Conservation (phyloP, 768 basidiomycete species). For the Auricularia auricula-judae region DNA sequence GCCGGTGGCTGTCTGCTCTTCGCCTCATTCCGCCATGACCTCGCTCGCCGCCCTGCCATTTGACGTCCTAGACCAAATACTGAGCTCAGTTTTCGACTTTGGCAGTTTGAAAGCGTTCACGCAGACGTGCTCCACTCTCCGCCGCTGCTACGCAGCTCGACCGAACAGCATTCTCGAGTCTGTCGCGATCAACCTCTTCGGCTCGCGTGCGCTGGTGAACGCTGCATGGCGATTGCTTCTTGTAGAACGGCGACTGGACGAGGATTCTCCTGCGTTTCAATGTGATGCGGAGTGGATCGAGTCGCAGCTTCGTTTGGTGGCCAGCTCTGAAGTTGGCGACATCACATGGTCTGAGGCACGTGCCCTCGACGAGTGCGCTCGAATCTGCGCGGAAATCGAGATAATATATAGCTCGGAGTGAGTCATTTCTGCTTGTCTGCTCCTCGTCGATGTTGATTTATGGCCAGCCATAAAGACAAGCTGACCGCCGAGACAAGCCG, state of each 20-base stretch:
- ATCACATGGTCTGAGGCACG: no score
- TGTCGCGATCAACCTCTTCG: constrained; percentile 19
- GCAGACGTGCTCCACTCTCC: constrained; percentile 20
- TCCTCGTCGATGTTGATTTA: not conserved
- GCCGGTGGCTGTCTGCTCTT: not conserved
- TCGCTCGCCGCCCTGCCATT: not conserved
- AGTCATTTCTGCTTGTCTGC: constrained; percentile 1
- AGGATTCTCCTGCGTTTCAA: not conserved
- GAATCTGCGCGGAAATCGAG: constrained; percentile 21
- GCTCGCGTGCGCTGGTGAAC: constrained; percentile 5
- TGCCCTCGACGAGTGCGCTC: constrained; percentile 11
- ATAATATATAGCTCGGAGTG: constrained; percentile 31
- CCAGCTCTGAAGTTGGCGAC: not conserved
- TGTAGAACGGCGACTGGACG: constrained; percentile 12
- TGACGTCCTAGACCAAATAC: constrained; percentile 22
- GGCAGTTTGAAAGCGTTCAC: constrained; percentile 15
- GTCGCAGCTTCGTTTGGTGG: constrained; percentile 9
- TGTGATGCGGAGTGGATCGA: constrained; percentile 10
- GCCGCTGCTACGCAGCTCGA: constrained; percentile 18
- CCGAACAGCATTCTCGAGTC: constrained; percentile 21
- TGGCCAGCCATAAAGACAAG: not conserved
- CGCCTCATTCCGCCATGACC: not conserved
- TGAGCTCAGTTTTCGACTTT: constrained; percentile 20
- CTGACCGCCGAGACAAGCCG: constrained; percentile 14
- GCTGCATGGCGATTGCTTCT: constrained; percentile 15